A percentile compares a stretch with the other conserved stretches of the same genome.
phyloP scores from a whole-genome alignment of 2,329 filamentous ascomycete genomes.

The Aureobasidium mangrovei region DNA sequence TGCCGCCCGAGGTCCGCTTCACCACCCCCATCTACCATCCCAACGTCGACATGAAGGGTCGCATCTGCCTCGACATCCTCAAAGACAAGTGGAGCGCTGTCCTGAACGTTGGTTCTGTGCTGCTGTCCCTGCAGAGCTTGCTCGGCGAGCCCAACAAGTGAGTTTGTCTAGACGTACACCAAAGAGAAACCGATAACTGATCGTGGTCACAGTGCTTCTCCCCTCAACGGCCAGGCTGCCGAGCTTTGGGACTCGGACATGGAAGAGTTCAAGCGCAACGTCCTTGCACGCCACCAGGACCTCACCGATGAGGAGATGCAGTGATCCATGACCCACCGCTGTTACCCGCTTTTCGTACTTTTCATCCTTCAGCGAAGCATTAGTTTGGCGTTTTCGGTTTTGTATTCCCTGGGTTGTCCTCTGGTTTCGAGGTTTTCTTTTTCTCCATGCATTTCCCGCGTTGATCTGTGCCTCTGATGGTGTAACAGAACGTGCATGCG shows the following conservation, averaged over 20 bases:
- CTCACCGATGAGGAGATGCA: slow-evolving; percentile 37
- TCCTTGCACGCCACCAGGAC: slow-evolving; percentile 55
- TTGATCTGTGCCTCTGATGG: no score
- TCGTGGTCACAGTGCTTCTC: slow-evolving; percentile 59
- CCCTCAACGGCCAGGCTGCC: slow-evolving; percentile 90
- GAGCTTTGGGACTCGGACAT: slow-evolving; percentile 89
- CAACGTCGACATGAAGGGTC: slow-evolving; percentile 93
- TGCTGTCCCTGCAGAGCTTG: slow-evolving; percentile 88
- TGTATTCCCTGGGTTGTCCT: no score
- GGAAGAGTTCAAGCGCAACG: slow-evolving; percentile 73
- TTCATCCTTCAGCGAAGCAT: slow-evolving; percentile 9
- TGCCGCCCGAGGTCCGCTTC: slow-evolving; percentile 84
- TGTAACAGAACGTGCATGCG: no score
- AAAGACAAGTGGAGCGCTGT: slow-evolving; percentile 99
- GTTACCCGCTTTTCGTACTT: background rate
- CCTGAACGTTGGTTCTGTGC: slow-evolving; percentile 89
- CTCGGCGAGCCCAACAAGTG: slow-evolving; percentile 98
- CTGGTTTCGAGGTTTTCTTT: no score
- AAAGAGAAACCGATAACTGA: slow-evolving; percentile 13
- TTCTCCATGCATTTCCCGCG: no score
- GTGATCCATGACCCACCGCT: background rate
- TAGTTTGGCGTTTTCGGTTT: background rate
- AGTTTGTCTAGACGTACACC: slow-evolving; percentile 29
- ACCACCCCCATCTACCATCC: slow-evolving; percentile 99
- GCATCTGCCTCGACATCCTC: slow-evolving; percentile 95